Conservation (phyloP, 75 land plant species). For the Pinus albicaulis region DNA sequence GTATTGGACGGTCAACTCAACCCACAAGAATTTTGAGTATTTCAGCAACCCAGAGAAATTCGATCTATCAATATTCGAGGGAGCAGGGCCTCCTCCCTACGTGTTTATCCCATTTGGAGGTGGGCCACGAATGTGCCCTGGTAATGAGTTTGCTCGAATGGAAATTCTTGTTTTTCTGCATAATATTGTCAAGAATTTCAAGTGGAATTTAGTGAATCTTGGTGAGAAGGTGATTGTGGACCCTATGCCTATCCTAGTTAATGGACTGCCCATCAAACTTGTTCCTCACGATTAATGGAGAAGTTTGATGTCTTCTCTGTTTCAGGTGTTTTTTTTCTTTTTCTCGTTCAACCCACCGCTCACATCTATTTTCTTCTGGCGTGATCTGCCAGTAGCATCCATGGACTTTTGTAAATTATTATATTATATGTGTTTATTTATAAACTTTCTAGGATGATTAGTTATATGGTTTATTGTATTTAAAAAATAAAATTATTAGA, state of each 20-base stretch:
- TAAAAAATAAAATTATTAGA: no score
- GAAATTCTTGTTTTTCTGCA: constrained; percentile 36
- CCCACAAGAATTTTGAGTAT: constrained; percentile 25
- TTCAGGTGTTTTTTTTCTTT: no score
- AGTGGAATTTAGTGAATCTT: constrained; percentile 17
- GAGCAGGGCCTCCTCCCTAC: constrained; percentile 27
- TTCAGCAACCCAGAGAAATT: constrained; percentile 44
- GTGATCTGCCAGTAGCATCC: no score
- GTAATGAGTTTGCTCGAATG: constrained; percentile 35
- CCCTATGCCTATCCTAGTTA: constrained; percentile 26
- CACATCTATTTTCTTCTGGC: no score
- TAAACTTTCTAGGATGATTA: no score
- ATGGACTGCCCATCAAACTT: constrained; percentile 33
- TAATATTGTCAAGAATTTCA: constrained; percentile 24
- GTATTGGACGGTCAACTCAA: constrained; percentile 23
- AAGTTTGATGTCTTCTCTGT: no score
- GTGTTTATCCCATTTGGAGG: constrained; percentile 58
- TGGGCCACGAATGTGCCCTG: constrained; percentile 51
- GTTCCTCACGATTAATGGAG: no score
- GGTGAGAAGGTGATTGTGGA: constrained; percentile 18
- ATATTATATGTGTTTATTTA: no score
- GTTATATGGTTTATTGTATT: no score
- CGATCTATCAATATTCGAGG: constrained; percentile 47
- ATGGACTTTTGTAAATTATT: no score
- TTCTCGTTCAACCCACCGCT: no score